phyloP scores from a whole-genome alignment of 1,284 basidiomycete genomes.

The Neotropicomus parvogracilis region DNA sequence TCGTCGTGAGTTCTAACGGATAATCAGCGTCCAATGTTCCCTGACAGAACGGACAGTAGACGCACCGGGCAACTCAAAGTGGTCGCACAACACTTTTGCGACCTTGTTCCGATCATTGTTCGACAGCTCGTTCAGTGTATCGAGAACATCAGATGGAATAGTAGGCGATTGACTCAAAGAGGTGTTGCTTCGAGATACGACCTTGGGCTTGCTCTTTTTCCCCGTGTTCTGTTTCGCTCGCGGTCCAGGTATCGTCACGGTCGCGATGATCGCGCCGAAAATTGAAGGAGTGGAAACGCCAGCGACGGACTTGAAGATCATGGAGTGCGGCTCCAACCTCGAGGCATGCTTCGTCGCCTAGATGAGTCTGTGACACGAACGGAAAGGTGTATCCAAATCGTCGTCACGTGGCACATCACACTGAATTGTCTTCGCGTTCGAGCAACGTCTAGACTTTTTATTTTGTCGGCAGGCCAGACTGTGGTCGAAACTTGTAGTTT shows the following conservation, averaged over 20 bases:
- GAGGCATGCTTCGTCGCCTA: too few relatives aligned
- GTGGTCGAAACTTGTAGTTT: too few relatives aligned
- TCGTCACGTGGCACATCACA: too few relatives aligned
- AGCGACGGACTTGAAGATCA: too few relatives aligned
- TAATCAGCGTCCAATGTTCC: background rate
- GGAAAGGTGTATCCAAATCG: too few relatives aligned
- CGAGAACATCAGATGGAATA: conserved; percentile 12
- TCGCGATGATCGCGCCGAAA: background rate
- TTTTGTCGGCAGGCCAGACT: too few relatives aligned
- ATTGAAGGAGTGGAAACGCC: too few relatives aligned
- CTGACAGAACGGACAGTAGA: background rate
- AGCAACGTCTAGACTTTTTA: too few relatives aligned
- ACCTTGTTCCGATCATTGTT: conserved; percentile 48
- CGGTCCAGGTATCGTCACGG: conserved; percentile 35
- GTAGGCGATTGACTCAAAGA: too few relatives aligned
- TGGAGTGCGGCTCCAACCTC: too few relatives aligned
- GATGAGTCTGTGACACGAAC: too few relatives aligned
- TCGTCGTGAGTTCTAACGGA: conserved; percentile 47
- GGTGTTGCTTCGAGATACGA: background rate
- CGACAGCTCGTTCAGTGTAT: conserved; percentile 23
- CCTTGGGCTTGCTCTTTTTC: conserved; percentile 22
- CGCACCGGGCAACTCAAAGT: conserved; percentile 53
- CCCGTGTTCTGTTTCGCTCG: conserved; percentile 22
- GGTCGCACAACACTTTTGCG: conserved; percentile 46
- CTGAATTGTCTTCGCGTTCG: too few relatives aligned